These are phyloP conservation scores for Tetrapisispora taiwanensis DNA, from an alignment of 805 yeast species.

Conservation along the genomic window DNA sequence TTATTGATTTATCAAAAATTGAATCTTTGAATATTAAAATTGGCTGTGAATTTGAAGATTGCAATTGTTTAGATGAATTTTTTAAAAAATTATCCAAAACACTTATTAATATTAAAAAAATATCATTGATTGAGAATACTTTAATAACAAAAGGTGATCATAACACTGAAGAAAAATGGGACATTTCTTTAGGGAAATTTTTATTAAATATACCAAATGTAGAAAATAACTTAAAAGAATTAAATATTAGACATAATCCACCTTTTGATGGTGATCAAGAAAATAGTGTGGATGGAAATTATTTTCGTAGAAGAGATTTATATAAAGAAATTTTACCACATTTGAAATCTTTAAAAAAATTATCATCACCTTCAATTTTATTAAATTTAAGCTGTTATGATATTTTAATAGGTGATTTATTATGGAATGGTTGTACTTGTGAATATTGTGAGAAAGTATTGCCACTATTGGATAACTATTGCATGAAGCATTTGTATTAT, in stretches of 20 bases:
- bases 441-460: conserved; percentile 41
- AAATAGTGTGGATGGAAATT: conserved; percentile 70
- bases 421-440: conserved; percentile 76
- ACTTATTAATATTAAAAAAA: conserved; percentile 15
- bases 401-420: conserved; percentile 52
- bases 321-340: conserved; percentile 41
- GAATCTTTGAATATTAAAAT: conserved; percentile 40
- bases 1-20: conserved; percentile 26
- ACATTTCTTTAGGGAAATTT: conserved; percentile 37
- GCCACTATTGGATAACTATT: conserved; percentile 45
- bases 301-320: conserved; percentile 45
- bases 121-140: conserved; percentile 29
- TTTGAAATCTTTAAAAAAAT: conserved; percentile 31
- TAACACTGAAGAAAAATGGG: conserved; percentile 47
- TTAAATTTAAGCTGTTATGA: conserved; percentile 59
- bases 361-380: conserved; percentile 51
- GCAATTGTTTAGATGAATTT: conserved; percentile 39
- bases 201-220: conserved; percentile 30
- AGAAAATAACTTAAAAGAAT: conserved; percentile 26
- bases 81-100: conserved; percentile 30
- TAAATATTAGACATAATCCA: conserved; percentile 49
- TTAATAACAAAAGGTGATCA: conserved; percentile 31
- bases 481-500: conserved; percentile 56
- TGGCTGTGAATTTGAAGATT: conserved; percentile 41
- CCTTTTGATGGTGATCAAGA: conserved; percentile 46